Conservation (phyloP, 2,329 filamentous ascomycete genomes). For the Aaosphaeria pasadenensis region DNA sequence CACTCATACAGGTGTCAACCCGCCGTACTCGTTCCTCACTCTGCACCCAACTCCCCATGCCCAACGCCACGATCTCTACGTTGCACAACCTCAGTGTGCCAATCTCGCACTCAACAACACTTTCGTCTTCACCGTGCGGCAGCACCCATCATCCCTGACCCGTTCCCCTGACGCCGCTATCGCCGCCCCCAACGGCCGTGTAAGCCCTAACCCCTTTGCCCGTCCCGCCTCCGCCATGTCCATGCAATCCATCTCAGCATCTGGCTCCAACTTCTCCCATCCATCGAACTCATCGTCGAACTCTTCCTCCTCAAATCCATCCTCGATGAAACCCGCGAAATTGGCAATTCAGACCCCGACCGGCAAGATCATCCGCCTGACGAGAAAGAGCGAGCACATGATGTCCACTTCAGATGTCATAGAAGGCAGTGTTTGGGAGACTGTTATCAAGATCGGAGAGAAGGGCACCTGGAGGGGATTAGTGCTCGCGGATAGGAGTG, state of each 20-base stretch:
- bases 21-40: conserved; percentile 87
- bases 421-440: conserved; percentile 80
- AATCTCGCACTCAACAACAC: conserved; percentile 91
- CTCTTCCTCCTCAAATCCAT: conserved; percentile 55
- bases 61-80: conserved; percentile 95
- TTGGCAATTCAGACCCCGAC: conserved; percentile 90
- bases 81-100: conserved; percentile 91
- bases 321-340: conserved; percentile 79
- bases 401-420: conserved; percentile 51
- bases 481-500: conserved; percentile 78
- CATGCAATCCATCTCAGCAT: conserved; percentile 56
- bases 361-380: conserved; percentile 88
- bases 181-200: conserved; percentile 40
- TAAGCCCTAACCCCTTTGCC: conserved; percentile 51
- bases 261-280: conserved; percentile 51
- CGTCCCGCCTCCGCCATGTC: conserved; percentile 59
- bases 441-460: conserved; percentile 86
- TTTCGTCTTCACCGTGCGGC: conserved; percentile 92
- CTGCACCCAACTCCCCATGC: conserved; percentile 96
- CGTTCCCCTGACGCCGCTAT: conserved; percentile 32
- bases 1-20: conserved; percentile 86
- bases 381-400: conserved; percentile 72
- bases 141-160: conserved; percentile 70
- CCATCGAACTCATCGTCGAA: conserved; percentile 57
- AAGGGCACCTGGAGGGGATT: conserved; percentile 76